A percentile compares a stretch with the other conserved stretches of the same genome.
These are phyloP conservation scores for Candida tammaniensis DNA, from an alignment of 805 yeast genomes.

Conservation along the genomic window DNA sequence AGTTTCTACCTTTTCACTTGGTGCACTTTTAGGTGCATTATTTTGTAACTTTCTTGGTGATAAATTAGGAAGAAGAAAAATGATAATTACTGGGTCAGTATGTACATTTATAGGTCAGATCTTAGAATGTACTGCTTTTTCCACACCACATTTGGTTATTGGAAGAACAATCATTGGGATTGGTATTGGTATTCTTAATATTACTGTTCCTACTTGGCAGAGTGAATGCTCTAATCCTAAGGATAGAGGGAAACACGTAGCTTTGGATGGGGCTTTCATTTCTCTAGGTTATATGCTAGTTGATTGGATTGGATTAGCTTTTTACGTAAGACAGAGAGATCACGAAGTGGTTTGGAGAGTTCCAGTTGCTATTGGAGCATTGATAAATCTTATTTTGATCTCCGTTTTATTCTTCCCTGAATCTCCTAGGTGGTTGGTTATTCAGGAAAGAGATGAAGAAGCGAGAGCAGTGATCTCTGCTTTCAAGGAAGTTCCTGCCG, in stretches of 20 bases:
- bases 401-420: conserved; percentile 36
- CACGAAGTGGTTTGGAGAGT: conserved; percentile 49
- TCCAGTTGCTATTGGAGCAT: conserved; percentile 68
- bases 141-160: conserved; percentile 59
- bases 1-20: conserved; percentile 4
- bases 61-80: conserved; percentile 58
- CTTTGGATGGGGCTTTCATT: conserved; percentile 66
- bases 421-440: conserved; percentile 40
- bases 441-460: conserved; percentile 19
- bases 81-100: conserved; percentile 54
- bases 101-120: conserved; percentile 60
- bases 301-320: conserved; percentile 73
- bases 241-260: conserved; percentile 64
- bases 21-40: conserved; percentile 7
- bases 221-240: conserved; percentile 68
- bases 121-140: conserved; percentile 50
- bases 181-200: conserved; percentile 73
- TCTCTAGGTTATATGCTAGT: conserved; percentile 67
- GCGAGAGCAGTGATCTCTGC: conserved; percentile 21
- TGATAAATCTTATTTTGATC: conserved; percentile 45
- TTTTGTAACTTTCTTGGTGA: conserved; percentile 49
- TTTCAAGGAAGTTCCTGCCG: conserved; percentile 15
- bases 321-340: conserved; percentile 42
- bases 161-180: conserved; percentile 71
- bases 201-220: conserved; percentile 78